phyloP scores from a whole-genome alignment of 2,329 filamentous ascomycete genomes.

The Neurospora sp. region DNA sequence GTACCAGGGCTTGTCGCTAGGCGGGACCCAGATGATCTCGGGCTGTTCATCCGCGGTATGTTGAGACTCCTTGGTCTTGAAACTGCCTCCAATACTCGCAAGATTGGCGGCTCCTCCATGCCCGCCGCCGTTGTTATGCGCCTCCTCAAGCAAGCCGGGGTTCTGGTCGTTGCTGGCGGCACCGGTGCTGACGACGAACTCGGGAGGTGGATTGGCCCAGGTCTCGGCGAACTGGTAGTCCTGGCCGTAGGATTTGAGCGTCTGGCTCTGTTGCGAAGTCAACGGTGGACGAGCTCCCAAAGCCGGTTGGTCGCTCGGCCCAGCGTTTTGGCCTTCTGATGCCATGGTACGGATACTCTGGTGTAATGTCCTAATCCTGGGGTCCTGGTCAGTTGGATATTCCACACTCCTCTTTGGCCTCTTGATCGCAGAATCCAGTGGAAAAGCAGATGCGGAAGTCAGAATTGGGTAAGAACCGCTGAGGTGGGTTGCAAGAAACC shows the following conservation, averaged over 20 bases:
- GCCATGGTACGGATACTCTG: slow-evolving; percentile 6
- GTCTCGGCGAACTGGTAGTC: slow-evolving; percentile 5
- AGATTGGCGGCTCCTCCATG: neutral
- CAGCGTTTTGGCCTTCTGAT: slow-evolving; percentile 6
- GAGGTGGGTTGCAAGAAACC: neutral
- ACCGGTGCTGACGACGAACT: slow-evolving; percentile 4
- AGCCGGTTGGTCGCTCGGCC: slow-evolving; percentile 7
- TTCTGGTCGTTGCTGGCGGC: slow-evolving; percentile 1
- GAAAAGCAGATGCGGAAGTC: neutral
- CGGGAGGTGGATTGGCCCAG: slow-evolving; percentile 3
- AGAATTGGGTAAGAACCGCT: neutral
- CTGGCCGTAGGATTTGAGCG: slow-evolving; percentile 3
- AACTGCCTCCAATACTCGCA: slow-evolving; percentile 2
- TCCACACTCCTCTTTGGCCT: neutral
- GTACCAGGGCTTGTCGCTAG: slow-evolving; percentile 14
- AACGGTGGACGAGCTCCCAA: slow-evolving; percentile 7
- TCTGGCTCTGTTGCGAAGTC: neutral
- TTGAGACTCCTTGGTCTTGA: slow-evolving; percentile 6
- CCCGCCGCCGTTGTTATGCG: neutral
- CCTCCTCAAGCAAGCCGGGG: neutral
- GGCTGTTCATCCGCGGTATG: neutral
- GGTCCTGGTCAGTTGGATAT: neutral
- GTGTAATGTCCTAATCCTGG: neutral
- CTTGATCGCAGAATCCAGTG: neutral
- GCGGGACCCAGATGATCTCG: slow-evolving; percentile 10